Conservation (phyloP, 2,329 filamentous ascomycete genomes). For the Podosphaera fusca region DNA sequence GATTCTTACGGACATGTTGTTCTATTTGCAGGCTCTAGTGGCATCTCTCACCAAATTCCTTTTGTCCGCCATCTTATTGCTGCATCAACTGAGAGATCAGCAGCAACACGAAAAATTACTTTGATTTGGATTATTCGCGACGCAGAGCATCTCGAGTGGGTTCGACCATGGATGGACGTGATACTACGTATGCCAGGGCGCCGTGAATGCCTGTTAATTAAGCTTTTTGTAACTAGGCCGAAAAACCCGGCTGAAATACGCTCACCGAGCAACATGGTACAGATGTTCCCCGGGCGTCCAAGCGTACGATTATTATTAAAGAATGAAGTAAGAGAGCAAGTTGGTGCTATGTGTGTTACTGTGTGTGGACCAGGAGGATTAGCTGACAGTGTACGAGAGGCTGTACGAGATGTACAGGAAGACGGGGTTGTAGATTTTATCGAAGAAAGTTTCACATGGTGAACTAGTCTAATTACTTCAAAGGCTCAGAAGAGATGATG, state of each 20-base stretch:
- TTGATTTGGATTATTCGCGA: slow-evolving; percentile 88
- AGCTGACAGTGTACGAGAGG: slow-evolving; percentile 51
- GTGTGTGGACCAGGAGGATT: slow-evolving; percentile 56
- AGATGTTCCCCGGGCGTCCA: slow-evolving; percentile 79
- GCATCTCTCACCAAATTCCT: slow-evolving; percentile 61
- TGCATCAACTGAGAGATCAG: slow-evolving; percentile 43
- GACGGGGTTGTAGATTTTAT: slow-evolving; percentile 45
- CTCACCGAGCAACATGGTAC: slow-evolving; percentile 55
- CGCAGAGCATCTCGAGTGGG: slow-evolving; percentile 77
- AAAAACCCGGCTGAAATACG: slow-evolving; percentile 55
- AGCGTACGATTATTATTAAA: slow-evolving; percentile 59
- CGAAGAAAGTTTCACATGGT: slow-evolving; percentile 49
- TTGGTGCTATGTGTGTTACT: slow-evolving; percentile 73
- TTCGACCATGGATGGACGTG: slow-evolving; percentile 59
- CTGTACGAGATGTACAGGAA: slow-evolving; percentile 40
- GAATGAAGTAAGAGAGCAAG: slow-evolving; percentile 59
- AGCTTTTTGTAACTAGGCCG: slow-evolving; percentile 77
- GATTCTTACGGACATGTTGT: slow-evolving; percentile 64
- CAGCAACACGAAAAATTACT: slow-evolving; percentile 59
- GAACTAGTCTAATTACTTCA: background rate
- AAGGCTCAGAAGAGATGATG: background rate
- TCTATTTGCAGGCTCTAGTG: slow-evolving; percentile 56
- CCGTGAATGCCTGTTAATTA: slow-evolving; percentile 61
- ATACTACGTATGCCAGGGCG: slow-evolving; percentile 60
- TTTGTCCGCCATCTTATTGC: slow-evolving; percentile 59